Base-by-base conservation (phyloP, 352 stramenopile species). In the Phytopythium oedochilum region DNA sequence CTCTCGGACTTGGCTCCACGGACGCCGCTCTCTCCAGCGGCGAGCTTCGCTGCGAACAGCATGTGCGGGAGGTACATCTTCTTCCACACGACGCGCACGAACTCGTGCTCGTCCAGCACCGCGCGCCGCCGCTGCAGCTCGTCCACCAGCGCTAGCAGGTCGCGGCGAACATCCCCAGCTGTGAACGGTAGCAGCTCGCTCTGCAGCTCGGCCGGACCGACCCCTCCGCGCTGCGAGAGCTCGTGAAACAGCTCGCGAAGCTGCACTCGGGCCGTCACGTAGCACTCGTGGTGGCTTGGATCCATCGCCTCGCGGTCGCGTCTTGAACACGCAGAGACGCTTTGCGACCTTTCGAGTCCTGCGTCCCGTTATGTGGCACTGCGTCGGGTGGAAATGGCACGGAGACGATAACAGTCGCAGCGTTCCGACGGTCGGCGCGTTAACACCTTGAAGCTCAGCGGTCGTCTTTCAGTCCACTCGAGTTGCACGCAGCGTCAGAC, bases 1-100 rank as follows among this genome's bases (percentile, higher is more conserved):
- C 39, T n/a, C n/a, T 10, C 39, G 11, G 7, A 12, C 10, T 28
- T 29, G 22, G 20, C 29, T 45, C 28, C 44, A 32, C 15, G 18
- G n/a, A n/a, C n/a, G 8, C 36, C 36, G 14, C 36, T 43, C 36
- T 17, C 36, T 11, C 48, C 49, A 2, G 44, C 22, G 12, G 53
- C 43, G 15, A 44, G 38, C 28, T 73, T 72, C 1, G 32, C 60
- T 4, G 68, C 59, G 39, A 75, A 73, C 20, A 73, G 49, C 23
- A 78, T 60, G 53, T 84, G 81, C 8, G 26, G 60, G 2, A 83
- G 56, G 47, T 89, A 90, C 75, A 86, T 84, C 49, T 72, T 82
- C 44, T 71, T 75, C 77, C 75, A 86, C 58, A 90, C 55, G 20
- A 81, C 61, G 23, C 72, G 77, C 15, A 86, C 61, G 55, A 90